A percentile compares a stretch with the other conserved stretches of the same genome.
Evolutionary conservation across 75 land plant species (phyloP).

Genomic region (Pinus taeda): DNA sequence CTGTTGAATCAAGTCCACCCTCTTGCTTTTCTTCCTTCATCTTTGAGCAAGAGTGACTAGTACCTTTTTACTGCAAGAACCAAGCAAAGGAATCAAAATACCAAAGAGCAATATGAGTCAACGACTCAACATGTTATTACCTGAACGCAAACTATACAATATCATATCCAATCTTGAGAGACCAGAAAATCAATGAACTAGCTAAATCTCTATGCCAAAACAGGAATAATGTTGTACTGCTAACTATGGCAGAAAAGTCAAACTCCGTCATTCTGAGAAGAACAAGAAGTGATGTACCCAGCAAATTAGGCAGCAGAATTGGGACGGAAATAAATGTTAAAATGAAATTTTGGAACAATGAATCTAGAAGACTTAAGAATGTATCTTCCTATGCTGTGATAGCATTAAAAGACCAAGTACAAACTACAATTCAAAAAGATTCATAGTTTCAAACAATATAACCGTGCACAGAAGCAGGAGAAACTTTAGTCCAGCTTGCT

Average conservation of each 20-base stretch:
- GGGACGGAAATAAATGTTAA: too few species aligned
- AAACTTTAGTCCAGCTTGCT: neutral
- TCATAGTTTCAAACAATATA: neutral
- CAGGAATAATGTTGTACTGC: neutral
- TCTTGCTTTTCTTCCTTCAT: constrained; percentile 9
- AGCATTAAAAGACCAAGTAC: neutral
- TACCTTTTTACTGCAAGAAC: neutral
- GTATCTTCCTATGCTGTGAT: neutral
- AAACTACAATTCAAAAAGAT: neutral
- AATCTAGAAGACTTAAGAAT: neutral
- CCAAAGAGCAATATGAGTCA: neutral
- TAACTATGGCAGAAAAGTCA: neutral
- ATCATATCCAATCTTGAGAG: constrained; percentile 5
- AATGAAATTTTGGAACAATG: neutral
- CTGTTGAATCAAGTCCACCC: neutral
- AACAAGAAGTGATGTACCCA: neutral
- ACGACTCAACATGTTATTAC: neutral
- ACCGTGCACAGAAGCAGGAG: neutral
- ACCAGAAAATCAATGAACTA: neutral
- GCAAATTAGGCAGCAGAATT: too few species aligned
- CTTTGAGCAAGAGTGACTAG: neutral
- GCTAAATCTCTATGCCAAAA: neutral
- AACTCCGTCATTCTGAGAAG: neutral
- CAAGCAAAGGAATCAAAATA: neutral
- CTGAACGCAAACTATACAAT: constrained; percentile 1